phyloP scores from a whole-genome alignment of 257 asterid genomes.

The Lithospermum erythrorhizon region DNA sequence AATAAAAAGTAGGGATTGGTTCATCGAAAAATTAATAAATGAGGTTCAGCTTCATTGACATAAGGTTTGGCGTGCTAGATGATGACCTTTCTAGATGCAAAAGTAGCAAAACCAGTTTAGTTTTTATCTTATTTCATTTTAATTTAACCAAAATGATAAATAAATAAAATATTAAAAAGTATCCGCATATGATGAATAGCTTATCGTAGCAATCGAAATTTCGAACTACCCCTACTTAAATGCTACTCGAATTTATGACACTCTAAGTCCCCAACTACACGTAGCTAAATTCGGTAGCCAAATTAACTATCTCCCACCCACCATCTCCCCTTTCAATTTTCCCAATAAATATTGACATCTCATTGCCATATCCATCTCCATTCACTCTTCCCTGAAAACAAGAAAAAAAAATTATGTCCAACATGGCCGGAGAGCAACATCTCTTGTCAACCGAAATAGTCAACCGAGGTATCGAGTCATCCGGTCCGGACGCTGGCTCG shows the following conservation, averaged over 20 bases:
- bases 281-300: not conserved
- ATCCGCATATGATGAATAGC: too few relatives aligned
- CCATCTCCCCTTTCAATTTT: not conserved
- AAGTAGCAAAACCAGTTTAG: too few relatives aligned
- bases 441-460: slow-evolving; percentile 77
- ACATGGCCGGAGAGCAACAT: slow-evolving; percentile 62
- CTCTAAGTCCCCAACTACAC: not conserved
- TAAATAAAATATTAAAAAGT: too few relatives aligned
- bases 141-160: too few relatives aligned
- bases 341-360: not conserved
- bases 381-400: too few relatives aligned
- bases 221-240: not conserved
- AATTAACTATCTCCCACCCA: not conserved
- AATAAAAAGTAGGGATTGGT: too few relatives aligned
- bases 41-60: too few relatives aligned
- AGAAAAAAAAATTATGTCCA: not conserved
- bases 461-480: slow-evolving; percentile 61
- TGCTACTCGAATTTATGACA: not conserved
- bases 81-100: too few relatives aligned
- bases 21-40: too few relatives aligned
- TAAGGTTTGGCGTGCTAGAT: too few relatives aligned
- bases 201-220: too few relatives aligned
- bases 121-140: too few relatives aligned
- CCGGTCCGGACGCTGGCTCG: slow-evolving; percentile 78
- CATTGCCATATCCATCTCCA: not conserved